Percentiles rank a stretch among this genome's conserved stretches.
Conservation (phyloP, 345 rosid species). For the Eucalyptus sideroxylon region DNA sequence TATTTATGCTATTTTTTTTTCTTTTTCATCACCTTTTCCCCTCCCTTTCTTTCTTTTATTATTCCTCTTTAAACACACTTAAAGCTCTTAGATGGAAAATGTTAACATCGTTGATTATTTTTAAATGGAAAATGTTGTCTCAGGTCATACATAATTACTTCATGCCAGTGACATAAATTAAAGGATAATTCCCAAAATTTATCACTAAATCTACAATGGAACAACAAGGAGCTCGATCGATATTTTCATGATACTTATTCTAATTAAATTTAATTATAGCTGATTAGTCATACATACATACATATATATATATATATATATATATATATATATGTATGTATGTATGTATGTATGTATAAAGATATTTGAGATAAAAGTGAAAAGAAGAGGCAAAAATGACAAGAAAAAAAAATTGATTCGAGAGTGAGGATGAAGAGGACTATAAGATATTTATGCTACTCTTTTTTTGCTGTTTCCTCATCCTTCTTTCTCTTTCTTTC, state of each 20-base stretch:
- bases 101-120: neutral
- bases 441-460: neutral
- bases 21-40: too few relatives aligned
- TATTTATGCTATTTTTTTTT: too few relatives aligned
- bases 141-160: neutral
- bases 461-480: neutral
- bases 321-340: too few relatives aligned
- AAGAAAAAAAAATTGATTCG: neutral
- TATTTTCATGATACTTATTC: neutral
- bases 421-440: neutral
- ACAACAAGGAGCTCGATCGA: too few relatives aligned
- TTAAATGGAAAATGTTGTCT: neutral
- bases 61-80: neutral
- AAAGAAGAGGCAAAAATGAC: neutral
- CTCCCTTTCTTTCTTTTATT: neutral
- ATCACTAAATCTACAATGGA: too few relatives aligned
- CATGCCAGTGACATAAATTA: too few relatives aligned
- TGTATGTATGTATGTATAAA: too few relatives aligned
- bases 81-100: neutral
- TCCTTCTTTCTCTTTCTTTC: neutral
- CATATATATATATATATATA: fast-evolving
- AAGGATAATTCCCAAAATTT: too few relatives aligned
- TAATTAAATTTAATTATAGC: neutral
- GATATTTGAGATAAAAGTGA: neutral
- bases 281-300: neutral